Evolutionary conservation across 345 rosid genomes (phyloP), one percentile per base, ranked within the genome.

Genomic region (Bretschneidera sinensis): DNA sequence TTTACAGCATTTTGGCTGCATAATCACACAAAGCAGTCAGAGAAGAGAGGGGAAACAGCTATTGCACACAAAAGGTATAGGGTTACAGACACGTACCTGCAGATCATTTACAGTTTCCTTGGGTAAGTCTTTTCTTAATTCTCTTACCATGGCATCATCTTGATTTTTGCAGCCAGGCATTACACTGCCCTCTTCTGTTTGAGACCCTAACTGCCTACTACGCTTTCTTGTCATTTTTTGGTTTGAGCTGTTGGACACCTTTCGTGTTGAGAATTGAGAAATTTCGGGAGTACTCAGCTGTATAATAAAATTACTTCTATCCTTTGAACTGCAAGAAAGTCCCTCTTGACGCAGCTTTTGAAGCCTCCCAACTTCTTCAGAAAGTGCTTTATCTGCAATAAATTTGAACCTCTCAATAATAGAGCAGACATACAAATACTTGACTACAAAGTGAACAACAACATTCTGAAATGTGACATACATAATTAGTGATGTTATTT

Each of bases 361-460:
- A 51, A 92, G 83, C 68, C 78, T 85, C 65, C 57, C 79, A 68
- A 87, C 79, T 84, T 92, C 91, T 58, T 83, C 69, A 28, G 77
- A 74, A 57, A 92, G 96, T 54, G 62, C 70, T 57, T 73, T 80
- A 53, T 76, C 98, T 89, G 82, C 71, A 53, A 78, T 20, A 76
- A 67, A 56, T 14, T 61, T 57, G 31, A 61, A 34, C 50, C 39
- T 48, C 31, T 70, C 55, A 74, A 61, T 24, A 56, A 28, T 50
- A n/a, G 53, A 51, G 35, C 21, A 20, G 17, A 51, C 6, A 39
- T 9, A 14, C 6, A 39, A 39, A 39, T 19, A 15, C 17, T 61
- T 28, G 13, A 34, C 59, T 35, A 22, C 43, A 60, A 43, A 17
- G 19, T 22, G 14, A 51, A 55, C 28, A 51, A 17, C 31, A 49